Evolutionary conservation across 352 stramenopile genomes (phyloP), one percentile per base, ranked within the genome.

Genomic region (Phytopythium oedochilum): DNA sequence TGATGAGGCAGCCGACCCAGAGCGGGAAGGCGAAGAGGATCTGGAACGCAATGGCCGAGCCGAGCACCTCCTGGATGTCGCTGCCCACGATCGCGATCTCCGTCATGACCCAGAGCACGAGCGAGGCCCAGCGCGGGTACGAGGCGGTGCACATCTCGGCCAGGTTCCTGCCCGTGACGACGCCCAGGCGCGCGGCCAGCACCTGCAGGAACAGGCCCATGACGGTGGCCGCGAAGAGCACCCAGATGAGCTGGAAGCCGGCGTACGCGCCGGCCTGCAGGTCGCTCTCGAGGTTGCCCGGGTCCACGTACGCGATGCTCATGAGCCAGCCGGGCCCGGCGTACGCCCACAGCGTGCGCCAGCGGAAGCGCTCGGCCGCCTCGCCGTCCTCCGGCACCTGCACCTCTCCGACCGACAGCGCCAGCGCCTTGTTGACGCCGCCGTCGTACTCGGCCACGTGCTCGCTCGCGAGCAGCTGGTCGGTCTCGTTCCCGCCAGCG

Each of bases 251-350:
- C 55, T 92, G 78, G 60, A 97, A 98, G 7, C 86, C 77, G 12
- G 68, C 75, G 29, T 96, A 98, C 3, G 84, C 85, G 32, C 94
- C 94, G 6, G 91, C 88, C 60, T 98, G 94, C 28, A 99, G 80
- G 63, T 98, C 94, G 42, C 88, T 95, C 63, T 98, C 93, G 38
- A 98, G 87, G 70, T 98, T 98, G 11, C 94, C 96, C 0, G 94
- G 96, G 57, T 98, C 94, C 36, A 98, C 77, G 68, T 98, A 98
- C 39, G 95, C 94, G 45, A 98, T 97, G 64, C 84, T 96, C 84
- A 98, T 96, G 70, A 96, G 82, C 81, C 83, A 96, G 0, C 86
- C 87, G 0, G 84, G 84, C 11, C 86, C 86, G 3, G 86, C 76
- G 52, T 94, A 95, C 38, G 71, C 78, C 86, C 86, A 95, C 22